Evolutionary conservation across 768 basidiomycete species (phyloP), one percentile per base, ranked within the genome.

Genomic region (Suillus clintonianus): DNA sequence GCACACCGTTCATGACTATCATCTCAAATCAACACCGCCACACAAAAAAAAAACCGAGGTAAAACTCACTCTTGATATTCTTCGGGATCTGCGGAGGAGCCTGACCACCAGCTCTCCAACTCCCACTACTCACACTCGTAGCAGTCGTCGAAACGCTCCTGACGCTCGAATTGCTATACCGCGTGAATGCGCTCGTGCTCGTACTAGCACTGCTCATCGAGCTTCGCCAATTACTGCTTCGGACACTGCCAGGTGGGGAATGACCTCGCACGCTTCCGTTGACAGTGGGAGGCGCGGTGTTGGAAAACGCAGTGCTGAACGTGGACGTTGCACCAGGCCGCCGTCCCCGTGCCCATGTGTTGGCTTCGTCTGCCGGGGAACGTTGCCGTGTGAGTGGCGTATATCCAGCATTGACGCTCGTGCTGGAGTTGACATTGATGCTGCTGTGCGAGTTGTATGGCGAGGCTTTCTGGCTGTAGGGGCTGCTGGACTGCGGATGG

Each of bases 1-100:
- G 91, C 67, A 92, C 82, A 74, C 91, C 91, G 64, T 80, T 82
- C 84, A 93, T 86, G 71, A 88, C 93, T 94, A 62, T 39, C 50
- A 42, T 53, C 5, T 24, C 54, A 15, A 2, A 14, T 56, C 55
- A 56, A 24, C 36, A 37, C 5, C 24, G 10, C 2, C n/a, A 11
- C 15, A 37, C 60, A 22, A 64, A 19, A 24, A 54, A 64, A 36
- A 61, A 42, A 60, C n/a, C n/a, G 48, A 36, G 62, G 55, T n/a
- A n/a, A 4, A 57, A 85, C 90, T 76, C 72, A 94, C 93, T 80
- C 84, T 95, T 95, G 82, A 94, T 81, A 76, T 93, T 94, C 82
- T 84, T 87, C 60, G 88, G 86, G 24, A 77, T 64, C 71, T 70
- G 74, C 65, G 68, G 67, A 65, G 74, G 67, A 67, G 68, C 71